Evolutionary conservation across 768 basidiomycete species (phyloP).

Genomic region (Coprinopsis marcescibilis): DNA sequence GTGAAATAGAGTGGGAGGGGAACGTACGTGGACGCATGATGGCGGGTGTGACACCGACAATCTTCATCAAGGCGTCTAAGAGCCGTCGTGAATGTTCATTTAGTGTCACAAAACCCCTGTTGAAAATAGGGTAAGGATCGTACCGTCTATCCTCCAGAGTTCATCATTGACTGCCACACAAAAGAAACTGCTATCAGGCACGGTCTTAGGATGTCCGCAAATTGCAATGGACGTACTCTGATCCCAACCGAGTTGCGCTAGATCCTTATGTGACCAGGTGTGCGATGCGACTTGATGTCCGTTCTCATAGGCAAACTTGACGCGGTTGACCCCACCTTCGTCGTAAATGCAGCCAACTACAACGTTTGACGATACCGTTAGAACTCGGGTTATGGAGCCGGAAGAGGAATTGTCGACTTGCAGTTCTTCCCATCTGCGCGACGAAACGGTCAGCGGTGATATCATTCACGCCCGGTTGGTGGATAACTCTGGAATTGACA

Average conservation of each 20-base stretch:
- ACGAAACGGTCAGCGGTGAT: background rate
- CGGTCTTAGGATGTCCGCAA: background rate
- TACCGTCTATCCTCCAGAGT: conserved; percentile 24
- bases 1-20: no score
- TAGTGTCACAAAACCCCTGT: background rate
- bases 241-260: conserved; percentile 24
- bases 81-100: background rate
- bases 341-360: conserved; percentile 29
- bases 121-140: background rate
- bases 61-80: conserved; percentile 7
- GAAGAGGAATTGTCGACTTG: conserved; percentile 3
- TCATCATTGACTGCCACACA: conserved; percentile 20
- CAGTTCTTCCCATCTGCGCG: conserved; percentile 23
- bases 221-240: conserved; percentile 16
- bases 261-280: conserved; percentile 32
- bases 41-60: conserved; percentile 6
- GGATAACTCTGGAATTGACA: conserved; percentile 5
- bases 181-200: background rate
- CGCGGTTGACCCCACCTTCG: conserved; percentile 17
- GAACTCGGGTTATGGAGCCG: background rate
- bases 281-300: conserved; percentile 39
- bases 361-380: background rate
- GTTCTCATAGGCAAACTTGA: conserved; percentile 27
- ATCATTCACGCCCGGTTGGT: background rate
- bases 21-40: conserved; percentile 8